Evolutionary conservation across 2,329 filamentous ascomycete genomes (phyloP), one percentile per base, ranked within the genome.

Genomic region (Neonectria faginata): DNA sequence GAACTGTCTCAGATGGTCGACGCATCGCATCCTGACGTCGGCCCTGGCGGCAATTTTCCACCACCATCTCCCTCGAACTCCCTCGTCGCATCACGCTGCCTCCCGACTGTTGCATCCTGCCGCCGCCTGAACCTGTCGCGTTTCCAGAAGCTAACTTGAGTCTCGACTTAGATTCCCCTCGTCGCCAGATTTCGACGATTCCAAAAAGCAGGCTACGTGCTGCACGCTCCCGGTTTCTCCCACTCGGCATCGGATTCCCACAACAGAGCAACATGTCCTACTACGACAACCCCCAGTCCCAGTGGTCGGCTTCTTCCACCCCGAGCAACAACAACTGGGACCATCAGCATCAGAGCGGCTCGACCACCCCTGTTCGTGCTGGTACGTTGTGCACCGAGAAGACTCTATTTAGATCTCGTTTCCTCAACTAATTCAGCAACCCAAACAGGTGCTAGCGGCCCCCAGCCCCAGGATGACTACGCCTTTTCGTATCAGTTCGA

Each of bases 401-500:
- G 51, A 31, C 31, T 16, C 39, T 25, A 51, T 50, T 14, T 5
- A 52, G 55, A 31, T 22, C 12, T n/a, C 56, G 22, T 54, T 55
- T 31, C 33, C 48, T 45, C 47, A 45, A 29, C 47, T 65, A 22
- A 66, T 42, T n/a, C 22, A 18, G 53, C 50, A 36, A 59, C 66
- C 48, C 36, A 41, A 74, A 68, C 79, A 93, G 92, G 91, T 80
- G 88, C 92, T 67, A 93, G 87, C 79, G 94, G 91, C 62, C 90
- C 91, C 55, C 88, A 89, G 70, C 87, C 89, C 59, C 88, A 89
- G 73, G 92, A 95, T 70, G 93, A 97, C 66, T 86, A 88, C 75
- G 93, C 94, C 64, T 97, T 97, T 79, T 89, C 89, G 71, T 91
- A 92, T 78, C 94, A 97, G 81, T 91, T 97, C 79, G 94, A 97